Evolutionary conservation across 306 rosid genomes (phyloP).

Genomic region (Notholithocarpus densiflorus): DNA sequence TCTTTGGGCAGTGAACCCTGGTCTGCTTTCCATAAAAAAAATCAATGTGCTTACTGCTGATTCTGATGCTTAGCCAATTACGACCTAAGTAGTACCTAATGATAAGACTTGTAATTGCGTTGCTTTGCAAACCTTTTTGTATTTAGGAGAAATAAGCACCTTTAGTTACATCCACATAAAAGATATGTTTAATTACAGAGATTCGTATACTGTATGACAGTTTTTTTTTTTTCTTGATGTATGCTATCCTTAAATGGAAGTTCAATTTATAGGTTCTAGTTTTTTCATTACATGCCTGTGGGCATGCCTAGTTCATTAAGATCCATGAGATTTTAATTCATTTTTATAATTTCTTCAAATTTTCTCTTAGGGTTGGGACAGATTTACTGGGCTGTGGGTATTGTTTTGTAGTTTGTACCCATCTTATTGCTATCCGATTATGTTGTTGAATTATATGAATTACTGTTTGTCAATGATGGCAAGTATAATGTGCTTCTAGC

Average conservation of each 20-base stretch:
- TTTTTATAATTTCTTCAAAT: background rate
- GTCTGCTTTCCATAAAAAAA: background rate
- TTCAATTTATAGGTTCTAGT: background rate
- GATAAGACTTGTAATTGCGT: background rate
- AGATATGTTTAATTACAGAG: background rate
- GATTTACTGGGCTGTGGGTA: background rate
- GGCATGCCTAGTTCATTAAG: background rate
- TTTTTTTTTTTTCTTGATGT: background rate
- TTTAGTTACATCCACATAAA: too few species aligned
- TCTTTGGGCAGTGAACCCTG: background rate
- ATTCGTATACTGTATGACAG: background rate
- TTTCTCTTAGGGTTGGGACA: background rate
- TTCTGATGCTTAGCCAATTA: background rate
- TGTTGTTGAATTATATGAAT: background rate
- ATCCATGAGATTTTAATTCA: background rate
- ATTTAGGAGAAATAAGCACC: background rate
- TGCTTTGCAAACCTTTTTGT: background rate
- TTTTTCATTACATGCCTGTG: slow-evolving; percentile 5
- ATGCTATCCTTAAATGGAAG: background rate
- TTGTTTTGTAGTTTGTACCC: background rate
- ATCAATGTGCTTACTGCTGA: background rate
- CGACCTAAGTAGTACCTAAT: background rate
- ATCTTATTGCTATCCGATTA: background rate
- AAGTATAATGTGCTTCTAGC: background rate
- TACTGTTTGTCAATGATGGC: background rate